A percentile compares a stretch with the other conserved stretches of the same genome.
Conservation (phyloP, 805 yeast genomes). For the Candida namnaoensis region DNA sequence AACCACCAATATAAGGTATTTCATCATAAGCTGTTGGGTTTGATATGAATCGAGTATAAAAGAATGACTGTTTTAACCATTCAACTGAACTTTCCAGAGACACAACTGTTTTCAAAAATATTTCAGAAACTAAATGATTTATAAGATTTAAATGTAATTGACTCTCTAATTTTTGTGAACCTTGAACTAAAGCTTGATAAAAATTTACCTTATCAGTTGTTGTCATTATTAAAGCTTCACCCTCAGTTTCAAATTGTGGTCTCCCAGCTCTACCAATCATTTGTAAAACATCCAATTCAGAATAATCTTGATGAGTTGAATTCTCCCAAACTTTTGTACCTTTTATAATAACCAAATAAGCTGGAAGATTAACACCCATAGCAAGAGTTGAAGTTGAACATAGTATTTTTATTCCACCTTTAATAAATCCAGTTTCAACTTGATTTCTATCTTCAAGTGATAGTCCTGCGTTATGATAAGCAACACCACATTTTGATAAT, state of each 20-base stretch:
- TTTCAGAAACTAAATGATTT: slow-evolving; percentile 36
- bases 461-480: slow-evolving; percentile 54
- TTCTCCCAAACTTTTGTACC: slow-evolving; percentile 54
- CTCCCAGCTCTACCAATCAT: slow-evolving; percentile 65
- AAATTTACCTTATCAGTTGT: slow-evolving; percentile 20
- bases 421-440: slow-evolving; percentile 35
- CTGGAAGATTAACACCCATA: slow-evolving; percentile 54
- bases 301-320: slow-evolving; percentile 40
- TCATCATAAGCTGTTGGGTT: slow-evolving; percentile 32
- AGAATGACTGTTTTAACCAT: slow-evolving; percentile 42
- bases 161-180: slow-evolving; percentile 38
- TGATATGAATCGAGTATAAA: slow-evolving; percentile 32
- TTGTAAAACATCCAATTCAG: slow-evolving; percentile 46
- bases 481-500: slow-evolving; percentile 28
- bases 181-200: slow-evolving; percentile 34
- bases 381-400: slow-evolving; percentile 57
- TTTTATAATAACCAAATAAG: slow-evolving; percentile 50
- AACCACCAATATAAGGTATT: slow-evolving; percentile 10
- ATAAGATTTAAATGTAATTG: slow-evolving; percentile 28
- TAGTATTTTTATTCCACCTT: slow-evolving; percentile 32
- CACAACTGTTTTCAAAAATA: slow-evolving; percentile 29
- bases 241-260: slow-evolving; percentile 45
- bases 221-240: slow-evolving; percentile 41
- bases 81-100: slow-evolving; percentile 27
- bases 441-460: slow-evolving; percentile 33